A percentile compares a stretch with the other conserved stretches of the same genome.
Conservation (phyloP, 2,329 filamentous ascomycete species). For the Alternaria postmessia region DNA sequence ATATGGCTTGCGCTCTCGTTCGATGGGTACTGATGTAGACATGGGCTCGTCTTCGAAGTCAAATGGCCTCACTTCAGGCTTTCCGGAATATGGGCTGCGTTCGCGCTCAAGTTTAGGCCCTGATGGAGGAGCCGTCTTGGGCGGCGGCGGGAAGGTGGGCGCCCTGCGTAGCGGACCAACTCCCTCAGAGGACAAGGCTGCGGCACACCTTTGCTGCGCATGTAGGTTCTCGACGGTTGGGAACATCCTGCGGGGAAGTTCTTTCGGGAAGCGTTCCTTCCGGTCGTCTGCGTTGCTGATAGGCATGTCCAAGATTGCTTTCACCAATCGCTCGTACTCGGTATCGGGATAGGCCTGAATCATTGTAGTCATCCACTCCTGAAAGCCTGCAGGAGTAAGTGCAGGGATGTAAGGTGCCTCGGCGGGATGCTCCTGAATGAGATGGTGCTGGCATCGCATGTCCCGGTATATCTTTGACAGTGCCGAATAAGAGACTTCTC, state of each 20-base stretch:
- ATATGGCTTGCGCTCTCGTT: constrained; percentile 73
- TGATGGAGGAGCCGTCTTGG: constrained; percentile 24
- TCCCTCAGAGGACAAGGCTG: constrained; percentile 63
- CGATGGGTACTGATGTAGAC: constrained; percentile 61
- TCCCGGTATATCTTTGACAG: constrained; percentile 58
- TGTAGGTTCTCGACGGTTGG: constrained; percentile 66
- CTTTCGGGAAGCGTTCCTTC: constrained; percentile 78
- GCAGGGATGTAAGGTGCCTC: constrained; percentile 56
- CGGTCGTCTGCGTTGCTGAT: constrained; percentile 71
- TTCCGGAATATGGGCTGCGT: constrained; percentile 44
- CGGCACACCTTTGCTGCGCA: constrained; percentile 67
- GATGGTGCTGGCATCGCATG: constrained; percentile 58
- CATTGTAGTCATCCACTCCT: constrained; percentile 73
- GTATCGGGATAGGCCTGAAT: constrained; percentile 79
- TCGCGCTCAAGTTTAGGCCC: constrained; percentile 44
- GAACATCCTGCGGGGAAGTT: constrained; percentile 76
- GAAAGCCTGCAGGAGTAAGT: constrained; percentile 58
- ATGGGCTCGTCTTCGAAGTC: constrained; percentile 45
- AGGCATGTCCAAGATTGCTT: constrained; percentile 73
- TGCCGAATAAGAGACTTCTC: constrained; percentile 50
- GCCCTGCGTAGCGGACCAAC: constrained; percentile 46
- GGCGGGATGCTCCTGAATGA: constrained; percentile 55
- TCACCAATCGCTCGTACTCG: constrained; percentile 74
- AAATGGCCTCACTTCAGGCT: constrained; percentile 37
- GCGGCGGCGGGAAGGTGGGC: constrained; percentile 48